These are phyloP conservation scores for Kluyveromyces dobzhanskii DNA, from an alignment of 805 yeast species.

Conservation along the genomic window DNA sequence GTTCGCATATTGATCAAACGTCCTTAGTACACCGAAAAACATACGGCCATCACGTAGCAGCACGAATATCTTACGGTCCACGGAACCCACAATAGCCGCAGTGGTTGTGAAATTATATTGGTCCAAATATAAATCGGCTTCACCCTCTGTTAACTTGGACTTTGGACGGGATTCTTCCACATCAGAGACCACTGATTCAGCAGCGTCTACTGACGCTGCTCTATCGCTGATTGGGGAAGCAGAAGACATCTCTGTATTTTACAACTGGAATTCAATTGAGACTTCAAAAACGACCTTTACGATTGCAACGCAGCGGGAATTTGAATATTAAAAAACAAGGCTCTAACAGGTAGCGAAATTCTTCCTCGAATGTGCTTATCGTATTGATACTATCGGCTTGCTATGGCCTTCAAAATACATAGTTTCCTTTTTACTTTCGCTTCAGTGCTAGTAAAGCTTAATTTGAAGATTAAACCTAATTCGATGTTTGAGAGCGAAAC, in stretches of 20 bases:
- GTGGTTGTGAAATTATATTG: slow-evolving; percentile 81
- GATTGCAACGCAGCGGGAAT: too few relatives aligned
- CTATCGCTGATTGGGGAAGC: neutral
- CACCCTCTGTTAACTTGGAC: slow-evolving; percentile 31
- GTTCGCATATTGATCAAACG: slow-evolving; percentile 93
- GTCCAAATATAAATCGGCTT: slow-evolving; percentile 58
- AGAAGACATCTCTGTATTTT: neutral
- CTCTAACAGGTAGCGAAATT: too few relatives aligned
- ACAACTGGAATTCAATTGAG: too few relatives aligned
- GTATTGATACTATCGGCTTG: too few relatives aligned
- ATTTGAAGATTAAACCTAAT: too few relatives aligned
- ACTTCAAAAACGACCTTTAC: too few relatives aligned
- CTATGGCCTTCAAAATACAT: too few relatives aligned
- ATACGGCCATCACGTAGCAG: slow-evolving; percentile 84
- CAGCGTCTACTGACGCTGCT: neutral
- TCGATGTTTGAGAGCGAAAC: too few relatives aligned
- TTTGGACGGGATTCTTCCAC: slow-evolving; percentile 2
- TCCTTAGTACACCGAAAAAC: slow-evolving; percentile 80
- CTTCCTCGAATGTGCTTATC: too few relatives aligned
- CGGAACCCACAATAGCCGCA: slow-evolving; percentile 83
- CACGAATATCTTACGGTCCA: slow-evolving; percentile 74
- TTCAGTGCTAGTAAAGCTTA: too few relatives aligned
- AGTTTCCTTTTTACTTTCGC: too few relatives aligned
- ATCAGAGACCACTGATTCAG: neutral
- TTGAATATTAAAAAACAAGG: too few relatives aligned